A percentile compares a stretch with the other conserved stretches of the same genome.
phyloP scores from a whole-genome alignment of 805 yeast species.

The Metschnikowia lunata region DNA sequence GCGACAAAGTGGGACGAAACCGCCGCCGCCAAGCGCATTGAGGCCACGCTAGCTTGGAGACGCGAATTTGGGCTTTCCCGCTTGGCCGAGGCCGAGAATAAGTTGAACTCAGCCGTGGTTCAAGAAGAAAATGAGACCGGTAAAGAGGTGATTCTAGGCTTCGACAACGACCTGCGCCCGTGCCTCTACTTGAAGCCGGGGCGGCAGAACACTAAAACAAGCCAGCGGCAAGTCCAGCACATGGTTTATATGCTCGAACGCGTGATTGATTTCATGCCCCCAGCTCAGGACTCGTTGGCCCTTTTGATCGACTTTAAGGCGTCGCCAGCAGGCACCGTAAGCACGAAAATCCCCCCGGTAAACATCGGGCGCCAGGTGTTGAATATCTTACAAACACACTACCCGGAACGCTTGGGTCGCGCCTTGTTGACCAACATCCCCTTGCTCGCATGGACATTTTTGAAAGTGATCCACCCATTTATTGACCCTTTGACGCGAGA shows the following conservation, averaged over 20 bases:
- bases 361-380: slow-evolving; percentile 87
- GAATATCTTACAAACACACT: slow-evolving; percentile 91
- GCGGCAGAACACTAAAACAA: slow-evolving; percentile 88
- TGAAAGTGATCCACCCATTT: slow-evolving; percentile 89
- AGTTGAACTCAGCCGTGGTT: slow-evolving; percentile 51
- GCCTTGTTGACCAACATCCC: slow-evolving; percentile 92
- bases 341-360: slow-evolving; percentile 81
- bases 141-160: slow-evolving; percentile 87
- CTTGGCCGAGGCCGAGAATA: slow-evolving; percentile 40
- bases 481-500: slow-evolving; percentile 94
- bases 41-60: slow-evolving; percentile 84
- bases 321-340: slow-evolving; percentile 54
- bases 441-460: slow-evolving; percentile 87
- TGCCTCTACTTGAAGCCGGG: slow-evolving; percentile 92
- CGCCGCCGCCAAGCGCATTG: slow-evolving; percentile 71
- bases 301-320: slow-evolving; percentile 88
- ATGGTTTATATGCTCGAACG: slow-evolving; percentile 89
- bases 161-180: slow-evolving; percentile 84
- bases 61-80: slow-evolving; percentile 73
- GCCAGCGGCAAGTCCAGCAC: slow-evolving; percentile 92
- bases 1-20: slow-evolving; percentile 87
- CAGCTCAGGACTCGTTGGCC: slow-evolving; percentile 93
- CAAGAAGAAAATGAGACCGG: slow-evolving; percentile 82
- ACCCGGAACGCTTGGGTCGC: slow-evolving; percentile 94
- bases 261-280: slow-evolving; percentile 91